A percentile compares a stretch with the other conserved stretches of the same genome.
phyloP scores from a whole-genome alignment of 345 rosid genomes.

The Jatropha curcas region DNA sequence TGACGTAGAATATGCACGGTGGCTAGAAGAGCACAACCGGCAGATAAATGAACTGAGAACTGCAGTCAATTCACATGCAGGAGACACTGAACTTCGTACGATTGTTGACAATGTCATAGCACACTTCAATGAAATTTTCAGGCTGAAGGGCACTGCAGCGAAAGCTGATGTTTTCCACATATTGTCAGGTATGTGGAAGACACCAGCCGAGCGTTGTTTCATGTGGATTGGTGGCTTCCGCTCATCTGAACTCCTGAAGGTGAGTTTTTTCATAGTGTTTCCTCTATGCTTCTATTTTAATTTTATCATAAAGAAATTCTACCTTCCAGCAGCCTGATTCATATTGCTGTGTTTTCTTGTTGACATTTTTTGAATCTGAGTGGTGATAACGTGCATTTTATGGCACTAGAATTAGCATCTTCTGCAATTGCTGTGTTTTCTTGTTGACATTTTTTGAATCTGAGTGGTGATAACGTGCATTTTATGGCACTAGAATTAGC shows the following conservation, averaged over 20 bases:
- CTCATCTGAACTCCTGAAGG: conserved; percentile 90
- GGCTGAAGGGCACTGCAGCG: conserved; percentile 79
- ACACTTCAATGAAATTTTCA: conserved; percentile 76
- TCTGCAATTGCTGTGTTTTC: background rate
- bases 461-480: background rate
- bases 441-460: background rate
- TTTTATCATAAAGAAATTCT: no score
- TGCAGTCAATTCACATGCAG: conserved; percentile 88
- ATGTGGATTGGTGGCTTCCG: conserved; percentile 98
- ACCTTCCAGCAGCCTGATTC: background rate
- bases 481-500: background rate
- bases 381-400: background rate
- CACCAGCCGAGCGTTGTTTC: conserved; percentile 95
- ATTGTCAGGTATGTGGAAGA: conserved; percentile 96
- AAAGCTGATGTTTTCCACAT: conserved; percentile 93
- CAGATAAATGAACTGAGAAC: conserved; percentile 75
- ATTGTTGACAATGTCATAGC: conserved; percentile 61
- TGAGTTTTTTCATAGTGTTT: conserved; percentile 20
- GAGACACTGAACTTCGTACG: conserved; percentile 80
- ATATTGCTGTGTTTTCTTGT: background rate
- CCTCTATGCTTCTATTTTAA: background rate
- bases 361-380: background rate
- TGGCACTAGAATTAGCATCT: background rate
- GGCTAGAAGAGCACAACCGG: conserved; percentile 84
- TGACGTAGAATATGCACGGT: conserved; percentile 79